Evolutionary conservation across 192 early-diverging fungal species (phyloP).

Genomic region (Backusella psychrophila): DNA sequence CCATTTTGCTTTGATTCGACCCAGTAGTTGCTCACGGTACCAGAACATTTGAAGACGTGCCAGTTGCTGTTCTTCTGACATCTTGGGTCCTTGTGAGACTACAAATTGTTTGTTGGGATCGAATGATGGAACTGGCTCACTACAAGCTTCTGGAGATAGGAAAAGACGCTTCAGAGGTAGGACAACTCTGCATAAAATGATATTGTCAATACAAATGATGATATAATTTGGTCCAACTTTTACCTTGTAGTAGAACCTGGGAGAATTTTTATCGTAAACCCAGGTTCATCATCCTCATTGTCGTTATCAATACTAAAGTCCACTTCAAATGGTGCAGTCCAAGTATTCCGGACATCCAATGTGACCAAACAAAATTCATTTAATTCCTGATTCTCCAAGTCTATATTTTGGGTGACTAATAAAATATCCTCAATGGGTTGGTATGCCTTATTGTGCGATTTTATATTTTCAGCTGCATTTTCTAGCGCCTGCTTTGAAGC

Average conservation of each 20-base stretch:
- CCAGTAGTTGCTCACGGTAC: slow-evolving; percentile 68
- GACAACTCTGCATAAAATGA: neutral
- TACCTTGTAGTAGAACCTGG: slow-evolving; percentile 28
- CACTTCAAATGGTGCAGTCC: slow-evolving; percentile 72
- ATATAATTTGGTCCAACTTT: neutral
- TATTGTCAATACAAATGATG: neutral
- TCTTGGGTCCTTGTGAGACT: slow-evolving; percentile 53
- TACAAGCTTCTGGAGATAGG: slow-evolving; percentile 45
- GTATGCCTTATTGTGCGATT: neutral
- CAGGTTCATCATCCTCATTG: slow-evolving; percentile 11
- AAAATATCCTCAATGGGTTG: slow-evolving; percentile 13
- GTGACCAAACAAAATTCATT: slow-evolving; percentile 75
- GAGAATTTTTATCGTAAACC: slow-evolving; percentile 23
- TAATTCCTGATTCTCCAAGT: slow-evolving; percentile 21
- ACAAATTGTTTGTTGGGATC: slow-evolving; percentile 76
- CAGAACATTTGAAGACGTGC: slow-evolving; percentile 65
- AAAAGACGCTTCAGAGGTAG: slow-evolving; percentile 64
- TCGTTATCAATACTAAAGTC: slow-evolving; percentile 67
- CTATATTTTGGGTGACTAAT: neutral
- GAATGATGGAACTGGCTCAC: slow-evolving; percentile 63
- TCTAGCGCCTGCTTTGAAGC: neutral
- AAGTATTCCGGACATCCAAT: slow-evolving; percentile 74
- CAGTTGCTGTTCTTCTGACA: slow-evolving; percentile 52
- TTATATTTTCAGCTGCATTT: neutral
- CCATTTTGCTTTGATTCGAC: slow-evolving; percentile 47